phyloP scores from a whole-genome alignment of 179 eudicot species.

The Sideroxylon spinosum region DNA sequence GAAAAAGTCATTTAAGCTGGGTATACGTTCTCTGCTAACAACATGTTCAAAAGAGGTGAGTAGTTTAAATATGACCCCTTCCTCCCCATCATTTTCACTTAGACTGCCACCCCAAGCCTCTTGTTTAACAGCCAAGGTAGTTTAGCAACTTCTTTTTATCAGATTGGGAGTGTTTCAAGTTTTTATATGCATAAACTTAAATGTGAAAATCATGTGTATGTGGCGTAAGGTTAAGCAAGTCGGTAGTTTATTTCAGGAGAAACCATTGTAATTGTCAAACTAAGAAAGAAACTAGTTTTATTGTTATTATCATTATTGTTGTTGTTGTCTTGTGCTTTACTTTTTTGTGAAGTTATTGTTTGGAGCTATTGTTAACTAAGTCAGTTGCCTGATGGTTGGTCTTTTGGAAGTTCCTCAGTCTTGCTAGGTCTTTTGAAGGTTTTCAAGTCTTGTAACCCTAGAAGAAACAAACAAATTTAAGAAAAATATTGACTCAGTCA shows the following conservation, averaged over 20 bases:
- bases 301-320: too few species aligned
- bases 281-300: neutral
- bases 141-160: constrained; percentile 4
- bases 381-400: neutral
- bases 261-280: neutral
- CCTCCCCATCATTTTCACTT: neutral
- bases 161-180: neutral
- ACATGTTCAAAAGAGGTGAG: constrained; percentile 56
- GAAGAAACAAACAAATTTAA: neutral
- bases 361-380: neutral
- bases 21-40: constrained; percentile 48
- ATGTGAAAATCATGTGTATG: too few species aligned
- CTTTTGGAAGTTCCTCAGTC: neutral
- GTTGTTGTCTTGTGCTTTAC: too few species aligned
- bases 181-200: too few species aligned
- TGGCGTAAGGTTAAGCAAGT: neutral
- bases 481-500: neutral
- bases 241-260: neutral
- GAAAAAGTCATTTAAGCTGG: constrained; percentile 50
- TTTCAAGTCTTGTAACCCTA: neutral
- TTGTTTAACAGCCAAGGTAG: neutral
- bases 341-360: neutral
- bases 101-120: neutral
- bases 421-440: too few species aligned
- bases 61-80: neutral